phyloP scores from a whole-genome alignment of 306 rosid genomes.

The Benincasa hispida region DNA sequence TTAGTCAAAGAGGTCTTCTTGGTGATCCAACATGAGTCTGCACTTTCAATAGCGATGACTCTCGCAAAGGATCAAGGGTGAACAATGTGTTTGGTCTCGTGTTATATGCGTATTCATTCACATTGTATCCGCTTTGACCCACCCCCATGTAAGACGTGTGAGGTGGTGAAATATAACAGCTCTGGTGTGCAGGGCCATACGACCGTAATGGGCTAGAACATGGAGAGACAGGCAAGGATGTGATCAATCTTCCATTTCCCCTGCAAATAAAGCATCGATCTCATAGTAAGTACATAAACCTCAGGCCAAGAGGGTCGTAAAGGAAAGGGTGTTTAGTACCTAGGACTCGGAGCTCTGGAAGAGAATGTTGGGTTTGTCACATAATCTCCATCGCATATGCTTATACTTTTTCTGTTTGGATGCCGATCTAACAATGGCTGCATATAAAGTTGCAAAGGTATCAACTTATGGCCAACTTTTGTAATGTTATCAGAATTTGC shows the following conservation, averaged over 20 bases:
- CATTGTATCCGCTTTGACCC: conserved; percentile 43
- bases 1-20: conserved; percentile 49
- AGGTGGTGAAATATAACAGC: conserved; percentile 70
- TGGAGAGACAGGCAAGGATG: conserved; percentile 90
- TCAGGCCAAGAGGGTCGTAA: neutral
- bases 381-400: conserved; percentile 21
- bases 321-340: conserved; percentile 14
- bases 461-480: neutral
- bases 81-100: conserved; percentile 35
- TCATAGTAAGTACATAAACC: neutral
- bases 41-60: conserved; percentile 34
- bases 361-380: conserved; percentile 10
- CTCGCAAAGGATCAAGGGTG: conserved; percentile 49
- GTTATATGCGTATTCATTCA: conserved; percentile 34
- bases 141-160: conserved; percentile 39
- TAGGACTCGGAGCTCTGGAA: conserved; percentile 24
- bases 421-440: conserved; percentile 39
- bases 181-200: conserved; percentile 32
- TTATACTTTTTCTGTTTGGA: conserved; percentile 21
- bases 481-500: neutral
- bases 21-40: conserved; percentile 84
- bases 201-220: conserved; percentile 86
- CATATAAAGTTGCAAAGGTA: neutral
- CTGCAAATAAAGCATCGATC: conserved; percentile 29
- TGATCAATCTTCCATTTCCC: conserved; percentile 47